These are phyloP conservation scores for Saraca asoca DNA, from an alignment of 331 rosid genomes.

Conservation along the genomic window DNA sequence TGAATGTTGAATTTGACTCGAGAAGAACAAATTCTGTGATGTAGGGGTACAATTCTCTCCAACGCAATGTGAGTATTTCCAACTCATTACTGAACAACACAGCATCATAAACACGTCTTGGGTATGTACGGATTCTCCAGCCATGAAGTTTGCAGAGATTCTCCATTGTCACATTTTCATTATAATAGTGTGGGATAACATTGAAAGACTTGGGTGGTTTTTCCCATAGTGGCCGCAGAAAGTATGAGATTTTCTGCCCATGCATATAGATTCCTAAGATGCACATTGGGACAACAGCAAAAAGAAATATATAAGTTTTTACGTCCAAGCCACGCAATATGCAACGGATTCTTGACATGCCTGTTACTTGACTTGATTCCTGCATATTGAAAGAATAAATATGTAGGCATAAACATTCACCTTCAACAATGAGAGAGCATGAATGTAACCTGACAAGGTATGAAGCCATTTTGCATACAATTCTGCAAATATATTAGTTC, in stretches of 20 bases:
- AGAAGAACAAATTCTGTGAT: constrained; percentile 83
- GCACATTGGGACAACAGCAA: constrained; percentile 72
- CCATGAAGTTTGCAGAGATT: constrained; percentile 90
- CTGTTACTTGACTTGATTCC: constrained; percentile 73
- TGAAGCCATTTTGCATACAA: constrained; percentile 3
- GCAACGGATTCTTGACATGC: constrained; percentile 91
- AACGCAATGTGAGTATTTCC: constrained; percentile 79
- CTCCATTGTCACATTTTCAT: constrained; percentile 81
- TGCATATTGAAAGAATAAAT: constrained; percentile 40
- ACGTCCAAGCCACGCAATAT: constrained; percentile 84
- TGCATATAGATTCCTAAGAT: constrained; percentile 68
- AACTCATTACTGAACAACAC: constrained; percentile 93
- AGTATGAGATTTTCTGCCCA: constrained; percentile 96
- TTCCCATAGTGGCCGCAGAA: constrained; percentile 95
- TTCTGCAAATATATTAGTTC: constrained; percentile 3
- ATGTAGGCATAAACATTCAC: constrained; percentile 5
- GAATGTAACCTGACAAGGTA: constrained; percentile 23
- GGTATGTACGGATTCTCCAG: constrained; percentile 83
- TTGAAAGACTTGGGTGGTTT: constrained; percentile 81
- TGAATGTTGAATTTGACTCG: constrained; percentile 90
- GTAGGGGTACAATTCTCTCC: constrained; percentile 90
- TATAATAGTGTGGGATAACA: constrained; percentile 82
- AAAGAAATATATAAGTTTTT: constrained; percentile 70
- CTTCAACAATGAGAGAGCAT: constrained; percentile 9
- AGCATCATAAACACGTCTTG: constrained; percentile 95